These are phyloP conservation scores for Spencermartinsiella ligniputridi DNA, from an alignment of 1,139 yeast species.

Conservation along the genomic window DNA sequence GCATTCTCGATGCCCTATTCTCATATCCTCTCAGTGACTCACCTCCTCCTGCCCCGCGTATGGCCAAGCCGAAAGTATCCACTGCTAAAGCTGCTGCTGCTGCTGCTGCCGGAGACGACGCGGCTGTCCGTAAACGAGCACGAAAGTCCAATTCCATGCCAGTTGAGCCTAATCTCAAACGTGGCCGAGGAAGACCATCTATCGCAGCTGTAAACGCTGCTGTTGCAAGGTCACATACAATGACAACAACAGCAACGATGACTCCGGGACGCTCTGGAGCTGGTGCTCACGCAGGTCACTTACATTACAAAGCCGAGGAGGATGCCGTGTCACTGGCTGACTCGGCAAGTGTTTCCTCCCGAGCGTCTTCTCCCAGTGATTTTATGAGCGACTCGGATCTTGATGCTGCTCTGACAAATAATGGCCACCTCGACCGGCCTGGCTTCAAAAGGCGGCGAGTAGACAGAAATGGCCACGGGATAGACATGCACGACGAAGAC, in stretches of 20 bases:
- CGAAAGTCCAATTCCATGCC: slow-evolving; percentile 13
- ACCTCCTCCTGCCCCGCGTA: slow-evolving; percentile 37
- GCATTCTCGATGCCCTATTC: slow-evolving; percentile 62
- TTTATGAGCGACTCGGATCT: slow-evolving; percentile 32
- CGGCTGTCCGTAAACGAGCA: slow-evolving; percentile 14
- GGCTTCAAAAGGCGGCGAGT: slow-evolving; percentile 4
- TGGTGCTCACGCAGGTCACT: neutral
- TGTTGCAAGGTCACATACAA: neutral
- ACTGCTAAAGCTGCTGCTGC: slow-evolving; percentile 17
- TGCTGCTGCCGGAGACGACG: neutral
- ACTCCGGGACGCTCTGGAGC: neutral
- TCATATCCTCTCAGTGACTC: slow-evolving; percentile 36
- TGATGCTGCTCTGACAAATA: slow-evolving; percentile 19
- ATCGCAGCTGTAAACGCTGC: neutral
- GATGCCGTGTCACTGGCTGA: slow-evolving; percentile 24
- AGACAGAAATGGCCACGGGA: neutral
- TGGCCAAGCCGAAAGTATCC: slow-evolving; percentile 22
- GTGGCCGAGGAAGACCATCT: slow-evolving; percentile 2
- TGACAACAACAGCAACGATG: neutral
- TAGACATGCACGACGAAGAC: slow-evolving; percentile 1
- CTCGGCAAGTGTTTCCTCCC: slow-evolving; percentile 29
- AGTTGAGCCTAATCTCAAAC: neutral
- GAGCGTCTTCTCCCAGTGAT: slow-evolving; percentile 34
- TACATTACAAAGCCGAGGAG: slow-evolving; percentile 8
- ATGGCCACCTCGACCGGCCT: neutral